phyloP scores from a whole-genome alignment of 2,329 filamentous ascomycete genomes.

The Phialocephala subalpina region DNA sequence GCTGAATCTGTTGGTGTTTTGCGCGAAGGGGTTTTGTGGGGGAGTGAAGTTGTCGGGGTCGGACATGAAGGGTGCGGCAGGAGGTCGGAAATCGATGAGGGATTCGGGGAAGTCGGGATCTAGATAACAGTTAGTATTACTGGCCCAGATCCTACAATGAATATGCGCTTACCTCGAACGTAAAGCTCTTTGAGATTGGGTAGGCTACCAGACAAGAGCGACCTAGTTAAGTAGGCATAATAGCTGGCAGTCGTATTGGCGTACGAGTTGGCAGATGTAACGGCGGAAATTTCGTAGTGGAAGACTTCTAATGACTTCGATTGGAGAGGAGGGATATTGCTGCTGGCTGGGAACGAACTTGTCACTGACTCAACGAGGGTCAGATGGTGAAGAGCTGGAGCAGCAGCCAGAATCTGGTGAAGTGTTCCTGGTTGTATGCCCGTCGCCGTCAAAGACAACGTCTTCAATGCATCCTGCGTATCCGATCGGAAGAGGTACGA shows the following conservation, averaged over 20 bases:
- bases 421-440: constrained; percentile 64
- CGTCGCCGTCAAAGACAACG: constrained; percentile 76
- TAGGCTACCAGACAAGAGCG: constrained; percentile 77
- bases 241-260: constrained; percentile 66
- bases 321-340: constrained; percentile 65
- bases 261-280: constrained; percentile 64
- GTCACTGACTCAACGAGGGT: constrained; percentile 63
- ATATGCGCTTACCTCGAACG: constrained; percentile 62
- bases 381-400: constrained; percentile 53
- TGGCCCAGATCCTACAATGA: background rate
- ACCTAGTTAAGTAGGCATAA: constrained; percentile 87
- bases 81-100: constrained; percentile 73
- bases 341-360: constrained; percentile 62
- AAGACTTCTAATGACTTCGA: constrained; percentile 76
- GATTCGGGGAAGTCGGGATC: constrained; percentile 85
- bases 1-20: constrained; percentile 36
- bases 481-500: constrained; percentile 71
- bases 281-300: constrained; percentile 82
- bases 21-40: constrained; percentile 24
- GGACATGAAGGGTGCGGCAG: constrained; percentile 59
- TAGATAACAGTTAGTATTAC: constrained; percentile 9
- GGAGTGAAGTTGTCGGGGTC: constrained; percentile 43
- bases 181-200: constrained; percentile 81
- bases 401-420: constrained; percentile 50
- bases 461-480: constrained; percentile 66